Conservation (phyloP, 1,139 yeast species). For the Taphrina flavorubra region DNA sequence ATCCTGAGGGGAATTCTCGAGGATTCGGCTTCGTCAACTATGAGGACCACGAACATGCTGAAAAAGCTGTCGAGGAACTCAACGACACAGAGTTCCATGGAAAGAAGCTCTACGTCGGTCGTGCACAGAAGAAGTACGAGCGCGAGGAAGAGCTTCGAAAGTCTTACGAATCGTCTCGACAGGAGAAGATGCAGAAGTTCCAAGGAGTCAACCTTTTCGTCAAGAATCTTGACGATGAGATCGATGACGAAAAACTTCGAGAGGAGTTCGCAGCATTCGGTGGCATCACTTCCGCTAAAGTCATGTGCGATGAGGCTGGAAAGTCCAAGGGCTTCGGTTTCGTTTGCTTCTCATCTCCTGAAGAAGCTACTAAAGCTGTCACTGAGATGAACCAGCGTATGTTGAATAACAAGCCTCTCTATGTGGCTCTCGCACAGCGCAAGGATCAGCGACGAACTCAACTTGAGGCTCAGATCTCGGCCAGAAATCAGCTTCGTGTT, state of each 20-base stretch:
- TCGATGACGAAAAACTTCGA: constrained; percentile 88
- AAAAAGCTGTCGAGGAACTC: constrained; percentile 87
- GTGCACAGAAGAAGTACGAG: constrained; percentile 99
- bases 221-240: constrained; percentile 92
- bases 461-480: constrained; percentile 96
- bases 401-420: constrained; percentile 93
- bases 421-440: constrained; percentile 98
- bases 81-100: constrained; percentile 86
- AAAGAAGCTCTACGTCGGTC: constrained; percentile 89
- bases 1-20: constrained; percentile 85
- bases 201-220: constrained; percentile 97
- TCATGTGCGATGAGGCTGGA: constrained; percentile 81
- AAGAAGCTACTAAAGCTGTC: constrained; percentile 98
- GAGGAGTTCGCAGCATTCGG: constrained; percentile 96
- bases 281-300: constrained; percentile 92
- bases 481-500: constrained; percentile 97
- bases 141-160: constrained; percentile 95
- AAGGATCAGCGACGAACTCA: constrained; percentile 97
- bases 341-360: constrained; percentile 97
- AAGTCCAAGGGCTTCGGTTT: constrained; percentile 98
- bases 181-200: constrained; percentile 90
- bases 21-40: constrained; percentile 97
- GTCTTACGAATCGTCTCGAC: constrained; percentile 90
- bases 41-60: constrained; percentile 85
- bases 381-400: constrained; percentile 98